Evolutionary conservation across 192 early-diverging fungal species (phyloP), one percentile per base, ranked within the genome.

Genomic region (Coemansia sp.): DNA sequence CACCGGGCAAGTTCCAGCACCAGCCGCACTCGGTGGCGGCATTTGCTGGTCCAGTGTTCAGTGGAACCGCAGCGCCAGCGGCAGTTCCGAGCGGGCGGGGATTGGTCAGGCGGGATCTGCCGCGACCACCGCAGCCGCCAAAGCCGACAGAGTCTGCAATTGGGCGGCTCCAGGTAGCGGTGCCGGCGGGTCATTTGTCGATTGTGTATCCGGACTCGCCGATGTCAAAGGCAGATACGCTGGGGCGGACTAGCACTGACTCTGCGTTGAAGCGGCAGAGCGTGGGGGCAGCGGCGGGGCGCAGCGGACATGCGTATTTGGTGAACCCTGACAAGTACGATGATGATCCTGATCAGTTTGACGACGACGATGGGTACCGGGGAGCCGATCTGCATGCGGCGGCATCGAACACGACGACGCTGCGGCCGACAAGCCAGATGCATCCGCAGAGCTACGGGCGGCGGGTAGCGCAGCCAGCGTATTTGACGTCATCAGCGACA

Each of bases 131-230:
- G 39, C 65, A 19, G 48, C 35, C 17, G 53, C 17, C 24, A 24
- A 19, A 23, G 45, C 38, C 23, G 49, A 11, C 51, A 1, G n/a
- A 56, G 10, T 60, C 52, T 5, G 38, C 55, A 8, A 64, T 39
- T 2, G 61, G 54, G 21, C 71, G 72, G 38, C 52, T 80, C 17
- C 71, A 80, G n/a, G 77, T 80, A 5, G 61, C 62, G 25, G 77
- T 80, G 24, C 77, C 77, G 4, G 56, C 77, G 7, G 72, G 72
- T 10, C 77, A 80, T 37, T 55, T 80, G 47, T 80, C 77, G 37
- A 74, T 80, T 22, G 77, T 80, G 25, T 80, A 80, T 49, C 77
- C 77, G 4, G 77, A 80, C 35, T 80, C 77, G 69, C 77, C 77
- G 19, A 80, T 80, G 77, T 80, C 77, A 27, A 73, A 66, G 62